Evolutionary conservation across 75 land plant species (phyloP).

Genomic region (Chamaecyparis obtusa): DNA sequence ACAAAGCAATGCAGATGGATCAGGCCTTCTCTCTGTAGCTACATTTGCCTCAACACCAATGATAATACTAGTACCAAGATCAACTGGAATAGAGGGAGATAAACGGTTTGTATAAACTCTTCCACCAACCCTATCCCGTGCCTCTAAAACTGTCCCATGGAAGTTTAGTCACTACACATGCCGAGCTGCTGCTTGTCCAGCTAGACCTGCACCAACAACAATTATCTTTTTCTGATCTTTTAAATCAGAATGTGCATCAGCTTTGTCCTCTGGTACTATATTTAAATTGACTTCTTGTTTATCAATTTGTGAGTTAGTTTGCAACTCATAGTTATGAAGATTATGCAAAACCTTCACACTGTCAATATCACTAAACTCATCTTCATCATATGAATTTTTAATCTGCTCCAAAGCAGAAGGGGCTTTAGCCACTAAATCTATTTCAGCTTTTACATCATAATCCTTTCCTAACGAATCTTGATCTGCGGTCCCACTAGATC

Average conservation of each 20-base stretch:
- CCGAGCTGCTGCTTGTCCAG: conserved; percentile 90
- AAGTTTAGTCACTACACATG: conserved; percentile 85
- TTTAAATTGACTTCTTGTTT: conserved; percentile 12
- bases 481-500: neutral
- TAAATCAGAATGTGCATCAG: conserved; percentile 11
- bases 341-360: conserved; percentile 38
- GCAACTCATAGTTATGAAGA: conserved; percentile 23
- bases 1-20: conserved; percentile 92
- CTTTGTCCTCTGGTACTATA: neutral
- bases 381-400: conserved; percentile 15
- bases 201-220: conserved; percentile 92
- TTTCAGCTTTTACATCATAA: neutral
- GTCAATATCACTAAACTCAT: conserved; percentile 28
- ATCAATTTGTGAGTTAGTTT: conserved; percentile 7
- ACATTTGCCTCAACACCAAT: conserved; percentile 97
- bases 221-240: conserved; percentile 53
- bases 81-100: conserved; percentile 92
- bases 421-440: neutral
- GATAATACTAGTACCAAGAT: conserved; percentile 98
- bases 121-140: conserved; percentile 87
- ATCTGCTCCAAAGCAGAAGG: conserved; percentile 11
- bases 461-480: conserved; percentile 1
- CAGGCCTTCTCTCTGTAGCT: conserved; percentile 86
- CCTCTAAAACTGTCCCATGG: conserved; percentile 78
- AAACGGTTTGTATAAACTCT: conserved; percentile 85